These are phyloP conservation scores for Penicillium atrosanguineum DNA, from an alignment of 495 filamentous ascomycete species.

Conservation along the genomic window DNA sequence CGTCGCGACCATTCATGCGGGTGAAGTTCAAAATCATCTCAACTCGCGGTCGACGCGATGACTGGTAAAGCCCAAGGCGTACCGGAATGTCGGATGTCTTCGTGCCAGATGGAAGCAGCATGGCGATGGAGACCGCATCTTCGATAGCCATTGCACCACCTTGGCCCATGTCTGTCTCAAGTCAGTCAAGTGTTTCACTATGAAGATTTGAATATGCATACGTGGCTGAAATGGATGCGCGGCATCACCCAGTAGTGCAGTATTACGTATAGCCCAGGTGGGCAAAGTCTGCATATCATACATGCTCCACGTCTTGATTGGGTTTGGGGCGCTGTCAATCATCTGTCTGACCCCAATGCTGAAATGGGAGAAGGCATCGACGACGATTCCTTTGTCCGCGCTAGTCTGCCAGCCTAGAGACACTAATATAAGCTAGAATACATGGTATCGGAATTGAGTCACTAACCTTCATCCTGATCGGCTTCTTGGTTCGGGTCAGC, in stretches of 20 bases:
- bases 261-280: constrained; percentile 44
- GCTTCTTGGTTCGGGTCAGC: not conserved
- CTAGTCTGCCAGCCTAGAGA: constrained; percentile 42
- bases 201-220: constrained; percentile 4
- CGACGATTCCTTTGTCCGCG: constrained; percentile 38
- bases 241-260: constrained; percentile 58
- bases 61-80: constrained; percentile 54
- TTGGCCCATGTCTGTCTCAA: constrained; percentile 45
- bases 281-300: constrained; percentile 55
- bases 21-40: constrained; percentile 18
- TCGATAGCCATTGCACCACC: constrained; percentile 58
- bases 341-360: constrained; percentile 39
- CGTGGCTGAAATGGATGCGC: constrained; percentile 59
- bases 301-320: constrained; percentile 56
- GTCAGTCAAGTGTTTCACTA: not conserved
- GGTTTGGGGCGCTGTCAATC: constrained; percentile 38
- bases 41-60: constrained; percentile 33
- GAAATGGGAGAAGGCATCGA: constrained; percentile 47
- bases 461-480: too few relatives aligned
- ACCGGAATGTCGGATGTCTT: constrained; percentile 36
- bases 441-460: too few relatives aligned
- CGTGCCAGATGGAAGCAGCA: constrained; percentile 48
- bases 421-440: not conserved
- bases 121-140: constrained; percentile 55
- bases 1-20: constrained; percentile 12